Evolutionary conservation across 345 rosid species (phyloP), one percentile per base, ranked within the genome.

Genomic region (Linum tenue): DNA sequence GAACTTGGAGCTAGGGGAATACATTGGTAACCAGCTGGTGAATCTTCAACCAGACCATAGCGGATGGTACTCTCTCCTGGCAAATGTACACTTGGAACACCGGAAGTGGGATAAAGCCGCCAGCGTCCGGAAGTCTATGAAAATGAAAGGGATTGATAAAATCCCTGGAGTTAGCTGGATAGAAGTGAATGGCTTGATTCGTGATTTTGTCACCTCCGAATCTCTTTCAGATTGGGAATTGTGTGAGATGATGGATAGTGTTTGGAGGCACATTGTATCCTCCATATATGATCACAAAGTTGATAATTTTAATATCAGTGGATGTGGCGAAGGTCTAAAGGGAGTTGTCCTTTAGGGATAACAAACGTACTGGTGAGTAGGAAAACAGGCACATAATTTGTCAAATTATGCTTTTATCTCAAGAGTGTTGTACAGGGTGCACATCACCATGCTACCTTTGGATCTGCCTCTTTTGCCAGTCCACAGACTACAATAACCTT

Each of bases 161-260:
- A 67, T 10, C 16, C 60, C 72, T 5, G 80, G 77, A 37, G 67
- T 39, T 50, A 77, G 77, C 75, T 77, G 77, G 80, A 73, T 73
- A 44, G 75, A 77, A 44, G 64, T 70, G 43, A 57, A 67, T 48
- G 80, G 77, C 39, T 42, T 7, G 41, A 38, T 60, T 55, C 68
- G 58, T 35, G 70, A 77, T 39, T 77, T 77, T 22, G 59, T 58
- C 39, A 69, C 80, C 16, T 70, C 67, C 57, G 75, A 70, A 39
- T 77, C 77, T 37, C 72, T 60, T 44, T 48, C 62, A 16, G 58
- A 64, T 57, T 68, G 55, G 3, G 11, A 42, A 56, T 38, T 73
- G 50, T 73, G 70, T 51, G 42, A 63, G 64, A 70, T 70, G 66
- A 36, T 77, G 59, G 66, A 66, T 22, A 48, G 50, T 64, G 39